phyloP scores from a whole-genome alignment of 768 basidiomycete genomes.

The Russula sp. region DNA sequence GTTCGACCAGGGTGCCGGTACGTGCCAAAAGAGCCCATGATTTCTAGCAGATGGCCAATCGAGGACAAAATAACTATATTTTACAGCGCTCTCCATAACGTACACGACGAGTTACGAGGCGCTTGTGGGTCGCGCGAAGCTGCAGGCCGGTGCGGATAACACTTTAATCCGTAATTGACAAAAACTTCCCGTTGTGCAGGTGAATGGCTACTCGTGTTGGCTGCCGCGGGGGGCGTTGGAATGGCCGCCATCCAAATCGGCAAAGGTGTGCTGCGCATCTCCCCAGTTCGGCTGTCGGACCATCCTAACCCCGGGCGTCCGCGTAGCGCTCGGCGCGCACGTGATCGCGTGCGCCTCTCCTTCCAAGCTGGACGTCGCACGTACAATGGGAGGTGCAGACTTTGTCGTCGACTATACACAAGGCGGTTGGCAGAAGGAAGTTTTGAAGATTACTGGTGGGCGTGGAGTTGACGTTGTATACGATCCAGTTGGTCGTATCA shows the following conservation, averaged over 20 bases:
- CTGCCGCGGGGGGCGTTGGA: constrained; percentile 95
- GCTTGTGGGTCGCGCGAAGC: constrained; percentile 75
- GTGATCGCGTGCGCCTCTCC: constrained; percentile 91
- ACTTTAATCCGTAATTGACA: neutral
- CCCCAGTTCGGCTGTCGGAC: neutral
- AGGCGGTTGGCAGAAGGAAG: constrained; percentile 85
- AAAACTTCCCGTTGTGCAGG: constrained; percentile 42
- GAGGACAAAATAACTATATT: neutral
- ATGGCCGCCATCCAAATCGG: constrained; percentile 90
- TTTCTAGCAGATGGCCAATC: neutral
- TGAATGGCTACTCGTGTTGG: constrained; percentile 91
- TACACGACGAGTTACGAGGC: constrained; percentile 95
- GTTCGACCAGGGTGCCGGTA: constrained; percentile 84
- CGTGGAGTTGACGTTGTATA: constrained; percentile 85
- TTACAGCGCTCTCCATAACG: constrained; percentile 72
- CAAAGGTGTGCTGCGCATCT: constrained; percentile 56
- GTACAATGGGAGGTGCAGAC: constrained; percentile 77
- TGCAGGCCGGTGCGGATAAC: constrained; percentile 61
- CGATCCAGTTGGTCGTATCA: constrained; percentile 81
- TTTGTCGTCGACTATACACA: constrained; percentile 74
- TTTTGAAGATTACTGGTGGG: constrained; percentile 75
- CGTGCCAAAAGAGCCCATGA: constrained; percentile 28
- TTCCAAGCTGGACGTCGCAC: constrained; percentile 76
- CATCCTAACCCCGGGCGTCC: neutral
- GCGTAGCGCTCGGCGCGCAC: constrained; percentile 76